Conservation (phyloP, 2,329 filamentous ascomycete genomes). For the Epichloe hybrida region DNA sequence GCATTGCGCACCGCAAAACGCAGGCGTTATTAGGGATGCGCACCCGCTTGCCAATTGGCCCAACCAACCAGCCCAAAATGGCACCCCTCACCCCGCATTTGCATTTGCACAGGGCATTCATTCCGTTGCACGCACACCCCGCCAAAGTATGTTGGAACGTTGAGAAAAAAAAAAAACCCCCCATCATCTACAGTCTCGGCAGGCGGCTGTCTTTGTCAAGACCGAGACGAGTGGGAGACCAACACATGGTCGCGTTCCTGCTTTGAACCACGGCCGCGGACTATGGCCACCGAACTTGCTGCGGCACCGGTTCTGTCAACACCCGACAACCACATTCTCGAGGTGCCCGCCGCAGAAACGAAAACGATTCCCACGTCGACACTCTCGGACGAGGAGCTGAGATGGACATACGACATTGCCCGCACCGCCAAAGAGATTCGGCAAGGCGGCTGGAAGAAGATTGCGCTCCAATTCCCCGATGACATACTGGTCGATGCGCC, state of each 20-base stretch:
- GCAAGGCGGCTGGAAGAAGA: conserved; percentile 54
- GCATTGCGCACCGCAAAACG: background rate
- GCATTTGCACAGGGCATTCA: conserved; percentile 12
- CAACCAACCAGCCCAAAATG: no score
- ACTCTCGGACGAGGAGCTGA: conserved; percentile 53
- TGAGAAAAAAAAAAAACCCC: no score
- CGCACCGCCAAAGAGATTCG: conserved; percentile 66
- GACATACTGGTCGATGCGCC: conserved; percentile 80
- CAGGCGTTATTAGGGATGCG: no score
- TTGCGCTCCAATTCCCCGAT: conserved; percentile 94
- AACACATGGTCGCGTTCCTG: background rate
- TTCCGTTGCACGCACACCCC: background rate
- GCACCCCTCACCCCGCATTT: conserved; percentile 14
- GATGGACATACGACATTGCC: conserved; percentile 69
- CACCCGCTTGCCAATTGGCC: background rate
- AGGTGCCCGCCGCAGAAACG: conserved; percentile 31
- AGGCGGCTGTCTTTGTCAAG: no score
- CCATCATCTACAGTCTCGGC: background rate
- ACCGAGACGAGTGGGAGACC: background rate
- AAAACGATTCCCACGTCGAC: conserved; percentile 18
- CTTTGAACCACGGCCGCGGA: background rate
- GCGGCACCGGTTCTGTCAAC: conserved; percentile 50
- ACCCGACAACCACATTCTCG: conserved; percentile 45
- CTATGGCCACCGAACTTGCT: conserved; percentile 34
- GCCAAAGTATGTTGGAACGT: background rate